Percentiles rank a stretch among this genome's conserved stretches.
phyloP scores from a whole-genome alignment of 2,329 filamentous ascomycete genomes.

The Didymella keratinophila region DNA sequence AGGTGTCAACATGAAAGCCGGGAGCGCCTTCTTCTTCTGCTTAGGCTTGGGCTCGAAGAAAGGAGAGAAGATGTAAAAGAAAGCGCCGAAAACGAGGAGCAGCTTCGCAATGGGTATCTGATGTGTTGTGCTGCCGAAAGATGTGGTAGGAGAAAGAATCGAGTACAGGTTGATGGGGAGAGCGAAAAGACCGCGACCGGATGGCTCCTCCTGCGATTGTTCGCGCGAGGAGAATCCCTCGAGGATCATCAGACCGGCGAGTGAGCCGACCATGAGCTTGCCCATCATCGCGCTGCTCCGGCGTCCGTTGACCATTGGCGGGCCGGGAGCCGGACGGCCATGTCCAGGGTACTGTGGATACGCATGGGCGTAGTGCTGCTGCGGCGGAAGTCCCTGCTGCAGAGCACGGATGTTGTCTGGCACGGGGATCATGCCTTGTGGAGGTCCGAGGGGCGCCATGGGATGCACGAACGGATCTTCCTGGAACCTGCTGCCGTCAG shows the following conservation, averaged over 20 bases:
- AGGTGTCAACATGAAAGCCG: conserved; percentile 51
- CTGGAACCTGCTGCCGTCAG: conserved; percentile 48
- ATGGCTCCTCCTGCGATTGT: conserved; percentile 59
- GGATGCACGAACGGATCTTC: conserved; percentile 48
- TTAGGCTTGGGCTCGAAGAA: conserved; percentile 66
- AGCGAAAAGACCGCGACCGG: conserved; percentile 53
- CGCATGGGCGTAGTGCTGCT: conserved; percentile 50
- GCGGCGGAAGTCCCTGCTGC: conserved; percentile 48
- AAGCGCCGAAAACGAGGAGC: conserved; percentile 59
- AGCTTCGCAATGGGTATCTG: conserved; percentile 59
- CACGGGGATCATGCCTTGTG: conserved; percentile 54
- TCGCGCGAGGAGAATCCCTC: conserved; percentile 75
- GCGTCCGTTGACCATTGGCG: conserved; percentile 52
- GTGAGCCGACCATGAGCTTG: conserved; percentile 91
- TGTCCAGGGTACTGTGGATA: conserved; percentile 44
- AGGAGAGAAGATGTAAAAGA: conserved; percentile 65
- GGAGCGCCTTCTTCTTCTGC: conserved; percentile 58
- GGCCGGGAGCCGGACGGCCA: conserved; percentile 34
- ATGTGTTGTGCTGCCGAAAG: conserved; percentile 41
- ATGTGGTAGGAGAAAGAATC: conserved; percentile 44
- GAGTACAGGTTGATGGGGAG: conserved; percentile 49
- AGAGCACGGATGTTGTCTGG: conserved; percentile 53
- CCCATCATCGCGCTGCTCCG: conserved; percentile 62
- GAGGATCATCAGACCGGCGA: conserved; percentile 90
- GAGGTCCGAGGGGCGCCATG: conserved; percentile 41